These are phyloP conservation scores for Chaetomium sp. DNA, from an alignment of 2,329 filamentous ascomycete species.

Conservation along the genomic window DNA sequence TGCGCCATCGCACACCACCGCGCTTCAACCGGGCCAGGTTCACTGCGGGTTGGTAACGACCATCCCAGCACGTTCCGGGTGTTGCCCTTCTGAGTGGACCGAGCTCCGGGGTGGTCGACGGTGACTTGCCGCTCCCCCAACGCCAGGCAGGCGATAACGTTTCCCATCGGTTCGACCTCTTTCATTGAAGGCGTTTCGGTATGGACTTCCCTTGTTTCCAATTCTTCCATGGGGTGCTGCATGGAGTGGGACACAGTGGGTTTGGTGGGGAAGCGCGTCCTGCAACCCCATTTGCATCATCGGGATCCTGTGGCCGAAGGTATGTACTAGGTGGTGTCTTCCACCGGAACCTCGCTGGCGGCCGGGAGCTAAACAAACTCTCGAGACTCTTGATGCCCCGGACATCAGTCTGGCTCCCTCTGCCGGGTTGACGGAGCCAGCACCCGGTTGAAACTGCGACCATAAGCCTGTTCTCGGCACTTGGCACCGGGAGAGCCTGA, in stretches of 20 bases:
- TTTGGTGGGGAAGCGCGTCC: background rate
- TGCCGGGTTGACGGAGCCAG: slow-evolving; percentile 13
- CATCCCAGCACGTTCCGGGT: slow-evolving; percentile 14
- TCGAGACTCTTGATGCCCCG: no score
- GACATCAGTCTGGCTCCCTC: background rate
- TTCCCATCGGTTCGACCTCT: no score
- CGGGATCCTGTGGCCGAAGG: background rate
- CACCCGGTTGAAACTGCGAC: background rate
- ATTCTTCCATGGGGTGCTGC: background rate
- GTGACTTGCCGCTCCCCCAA: background rate
- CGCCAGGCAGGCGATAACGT: no score
- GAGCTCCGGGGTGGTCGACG: background rate
- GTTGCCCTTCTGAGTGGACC: slow-evolving; percentile 15
- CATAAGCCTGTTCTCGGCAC: background rate
- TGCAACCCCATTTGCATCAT: background rate
- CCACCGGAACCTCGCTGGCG: no score
- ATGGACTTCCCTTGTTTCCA: background rate
- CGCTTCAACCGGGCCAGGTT: background rate
- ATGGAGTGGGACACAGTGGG: background rate
- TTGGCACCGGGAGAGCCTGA: background rate
- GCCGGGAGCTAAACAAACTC: no score
- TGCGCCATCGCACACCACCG: background rate
- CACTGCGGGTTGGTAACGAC: background rate
- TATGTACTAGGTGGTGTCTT: no score
- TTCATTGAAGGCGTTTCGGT: no score